phyloP scores from a whole-genome alignment of 139 green algal genomes.

The Micromonas pusilla region DNA sequence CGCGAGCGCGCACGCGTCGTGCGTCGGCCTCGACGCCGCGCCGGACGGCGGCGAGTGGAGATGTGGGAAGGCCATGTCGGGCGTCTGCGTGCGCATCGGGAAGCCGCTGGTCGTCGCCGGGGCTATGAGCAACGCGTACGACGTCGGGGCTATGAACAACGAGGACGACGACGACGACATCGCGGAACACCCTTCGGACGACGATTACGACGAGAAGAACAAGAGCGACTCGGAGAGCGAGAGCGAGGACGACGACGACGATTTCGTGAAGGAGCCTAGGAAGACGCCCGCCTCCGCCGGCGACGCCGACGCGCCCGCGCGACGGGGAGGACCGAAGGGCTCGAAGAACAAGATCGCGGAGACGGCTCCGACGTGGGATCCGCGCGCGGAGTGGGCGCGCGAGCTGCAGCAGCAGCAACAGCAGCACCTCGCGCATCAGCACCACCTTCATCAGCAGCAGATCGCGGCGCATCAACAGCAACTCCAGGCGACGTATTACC shows the following conservation, averaged over 20 bases:
- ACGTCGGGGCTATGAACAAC: background rate
- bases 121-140: too few species aligned
- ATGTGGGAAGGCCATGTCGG: background rate
- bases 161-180: background rate
- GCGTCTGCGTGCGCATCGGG: too few species aligned
- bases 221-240: background rate
- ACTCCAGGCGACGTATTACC: background rate
- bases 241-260: background rate
- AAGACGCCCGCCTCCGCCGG: too few species aligned
- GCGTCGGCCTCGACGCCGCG: background rate
- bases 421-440: background rate
- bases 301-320: too few species aligned
- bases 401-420: background rate
- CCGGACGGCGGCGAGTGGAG: background rate
- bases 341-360: too few species aligned
- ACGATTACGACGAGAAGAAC: background rate
- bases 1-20: background rate
- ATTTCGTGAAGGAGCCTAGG: too few species aligned
- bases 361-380: too few species aligned
- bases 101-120: too few species aligned
- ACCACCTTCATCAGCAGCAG: background rate
- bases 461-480: background rate
- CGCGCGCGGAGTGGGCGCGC: background rate
- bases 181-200: too few species aligned
- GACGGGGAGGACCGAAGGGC: too few species aligned